Base-by-base conservation (phyloP, 192 early-diverging fungal genomes). In the Umbelopsis ramanniana region DNA sequence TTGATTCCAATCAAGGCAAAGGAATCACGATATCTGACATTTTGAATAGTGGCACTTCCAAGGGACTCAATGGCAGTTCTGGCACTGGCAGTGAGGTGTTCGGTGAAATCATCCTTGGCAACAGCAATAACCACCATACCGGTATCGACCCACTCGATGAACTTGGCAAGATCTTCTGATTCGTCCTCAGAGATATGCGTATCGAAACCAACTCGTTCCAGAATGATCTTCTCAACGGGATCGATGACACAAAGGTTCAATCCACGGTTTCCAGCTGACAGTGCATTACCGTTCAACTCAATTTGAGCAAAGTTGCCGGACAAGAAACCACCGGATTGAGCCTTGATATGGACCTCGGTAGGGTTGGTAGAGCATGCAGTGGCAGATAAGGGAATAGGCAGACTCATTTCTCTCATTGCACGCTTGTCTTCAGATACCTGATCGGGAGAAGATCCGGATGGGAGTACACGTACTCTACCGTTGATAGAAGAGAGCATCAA, bases 1-100 rank as follows among this genome's bases (percentile, higher is more conserved):
- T 93, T 93, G 67, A 92, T 86, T 4, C 90, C 90, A 79, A 95
- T 89, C n/a, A 95, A 46, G 60, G 89, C 92, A 87, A 88, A 96
- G 22, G 92, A 93, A 67, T 96, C 94, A 52, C 93, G 88, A 75
- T 92, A 93, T 38, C 79, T 69, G 29, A 93, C 52, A 2, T 91
- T 50, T 10, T 82, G 74, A 60, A 93, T 84, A 23, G 67, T 72
- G 0, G 70, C 66, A 40, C 87, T 83, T 2, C 94, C 94, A 0
- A 96, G 74, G n/a, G 81, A 70, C 67, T 89, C 89, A 54, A 85
- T 83, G 0, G 88, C 91, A 57, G 75, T 72, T 12, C 79, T 76
- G 1, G 91, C 92, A 2, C 81, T 74, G 10, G 84, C 79, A 1
- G 88, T 88, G 67, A 96, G 68, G 22, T 89, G 84, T 70, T 94